Evolutionary conservation across 805 yeast species (phyloP).

Genomic region (Candida koratica): DNA sequence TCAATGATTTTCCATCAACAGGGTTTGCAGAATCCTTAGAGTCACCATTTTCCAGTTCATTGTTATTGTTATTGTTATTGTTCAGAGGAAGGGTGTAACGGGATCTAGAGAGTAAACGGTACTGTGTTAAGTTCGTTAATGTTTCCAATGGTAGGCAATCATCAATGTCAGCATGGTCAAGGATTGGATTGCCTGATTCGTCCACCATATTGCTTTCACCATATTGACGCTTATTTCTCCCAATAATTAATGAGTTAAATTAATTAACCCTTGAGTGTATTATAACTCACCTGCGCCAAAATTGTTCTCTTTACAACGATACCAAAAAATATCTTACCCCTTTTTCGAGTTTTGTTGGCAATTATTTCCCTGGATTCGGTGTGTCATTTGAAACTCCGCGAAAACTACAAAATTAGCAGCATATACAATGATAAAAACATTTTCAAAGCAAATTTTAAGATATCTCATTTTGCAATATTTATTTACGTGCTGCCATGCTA

Average conservation of each 20-base stretch:
- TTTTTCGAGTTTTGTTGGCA: neutral
- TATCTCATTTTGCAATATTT: neutral
- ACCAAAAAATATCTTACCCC: slow-evolving; percentile 1
- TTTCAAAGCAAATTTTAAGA: neutral
- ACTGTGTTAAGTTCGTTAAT: too few species aligned
- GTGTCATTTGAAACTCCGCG: too few species aligned
- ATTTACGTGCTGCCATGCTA: neutral
- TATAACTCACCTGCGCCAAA: slow-evolving; percentile 2
- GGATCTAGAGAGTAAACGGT: too few species aligned
- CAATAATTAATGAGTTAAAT: slow-evolving; percentile 4
- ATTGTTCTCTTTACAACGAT: slow-evolving; percentile 5
- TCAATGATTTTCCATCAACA: too few species aligned
- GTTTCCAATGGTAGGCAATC: too few species aligned
- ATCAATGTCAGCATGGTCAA: slow-evolving; percentile 9
- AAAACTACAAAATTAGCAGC: too few species aligned
- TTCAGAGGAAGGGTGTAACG: too few species aligned
- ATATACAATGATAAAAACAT: slow-evolving; percentile 1
- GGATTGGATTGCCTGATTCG: slow-evolving; percentile 8
- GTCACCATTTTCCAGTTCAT: too few species aligned
- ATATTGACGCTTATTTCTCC: slow-evolving; percentile 2
- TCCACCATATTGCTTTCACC: slow-evolving; percentile 11
- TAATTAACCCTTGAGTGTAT: slow-evolving; percentile 3
- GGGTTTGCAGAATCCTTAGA: too few species aligned
- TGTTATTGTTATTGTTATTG: too few species aligned
- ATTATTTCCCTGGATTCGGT: too few species aligned